Base-by-base conservation (phyloP, 768 basidiomycete species). In the Mycena chlorophos region DNA sequence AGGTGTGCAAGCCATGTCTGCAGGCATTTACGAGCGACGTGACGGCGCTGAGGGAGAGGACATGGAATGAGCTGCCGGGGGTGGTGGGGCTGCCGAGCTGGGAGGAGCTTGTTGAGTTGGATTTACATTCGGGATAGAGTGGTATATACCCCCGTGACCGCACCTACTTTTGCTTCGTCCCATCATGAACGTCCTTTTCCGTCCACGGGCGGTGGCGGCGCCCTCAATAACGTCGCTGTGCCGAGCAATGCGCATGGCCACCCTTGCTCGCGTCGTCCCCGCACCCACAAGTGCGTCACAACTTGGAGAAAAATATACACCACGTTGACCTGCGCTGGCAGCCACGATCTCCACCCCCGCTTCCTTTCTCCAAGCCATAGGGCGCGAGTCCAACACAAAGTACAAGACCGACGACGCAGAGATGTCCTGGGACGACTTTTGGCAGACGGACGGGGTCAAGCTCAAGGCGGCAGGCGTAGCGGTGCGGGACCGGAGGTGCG, bases 361-460 rank as follows among this genome's bases (percentile, higher is more conserved):
- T 27, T 84, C 80, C 25, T 91, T 94, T 62, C 75, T 94, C 60
- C 82, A 81, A 55, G 80, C 85, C 25, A 90, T 94, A 59, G 91
- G 91, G 20, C 79, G 91, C 23, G 76, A 77, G 5, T 72, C 79
- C 3, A 84, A 88, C 31, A 83, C 78, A 1, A 91, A 91, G 69
- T 58, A 91, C 27, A 72, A 78, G 2, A 69, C 79, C 12, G 84
- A 85, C 38, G 84, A 85, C 38, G 45, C 23, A n/a, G 45, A 27
- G 26, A 25, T 46, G 45, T 72, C 69, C n/a, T 94, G 91, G 91
- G 81, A 85, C 2, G 78, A 83, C 27, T 76, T 94, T 37, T 93
- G 89, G 88, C 77, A 74, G 47, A 72, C 78, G 54, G 73, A 81
- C 31, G 81, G 88, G 20, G 60, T 67, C 38, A 77, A 80, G 23